Evolutionary conservation across 1,284 basidiomycete species (phyloP).

Genomic region (Cutaneotrichosporon arboriforme): DNA sequence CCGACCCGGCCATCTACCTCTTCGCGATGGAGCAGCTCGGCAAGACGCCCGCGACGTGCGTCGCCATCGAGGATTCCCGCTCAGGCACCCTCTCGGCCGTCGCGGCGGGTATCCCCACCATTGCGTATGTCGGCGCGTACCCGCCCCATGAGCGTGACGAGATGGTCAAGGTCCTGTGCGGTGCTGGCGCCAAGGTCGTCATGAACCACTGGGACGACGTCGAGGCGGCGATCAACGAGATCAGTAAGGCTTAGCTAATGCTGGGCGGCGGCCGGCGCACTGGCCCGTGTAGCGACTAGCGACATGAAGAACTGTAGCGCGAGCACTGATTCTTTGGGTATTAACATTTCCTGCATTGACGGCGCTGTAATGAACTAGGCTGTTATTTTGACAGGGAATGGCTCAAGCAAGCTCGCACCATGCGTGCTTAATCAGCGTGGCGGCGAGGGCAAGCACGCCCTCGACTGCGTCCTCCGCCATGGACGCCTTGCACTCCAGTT

Average conservation of each 20-base stretch:
- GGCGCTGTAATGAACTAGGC: no score
- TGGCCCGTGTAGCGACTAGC: no score
- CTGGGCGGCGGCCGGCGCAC: no score
- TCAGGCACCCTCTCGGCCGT: constrained; percentile 22
- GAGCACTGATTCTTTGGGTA: no score
- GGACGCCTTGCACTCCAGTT: no score
- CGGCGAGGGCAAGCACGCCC: no score
- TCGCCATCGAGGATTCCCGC: constrained; percentile 26
- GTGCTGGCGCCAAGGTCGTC: constrained; percentile 21
- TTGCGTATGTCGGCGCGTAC: constrained; percentile 29
- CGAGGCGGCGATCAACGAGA: constrained; percentile 8
- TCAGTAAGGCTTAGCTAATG: not conserved
- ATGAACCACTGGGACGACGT: constrained; percentile 26
- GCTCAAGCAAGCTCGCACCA: no score
- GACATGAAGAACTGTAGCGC: no score
- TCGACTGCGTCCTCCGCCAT: no score
- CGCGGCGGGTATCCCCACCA: constrained; percentile 20
- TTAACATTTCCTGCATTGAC: no score
- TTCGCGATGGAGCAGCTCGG: constrained; percentile 17
- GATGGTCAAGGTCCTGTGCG: constrained; percentile 16
- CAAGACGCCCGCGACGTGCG: constrained; percentile 8
- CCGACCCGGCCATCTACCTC: constrained; percentile 28
- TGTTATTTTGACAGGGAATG: no score
- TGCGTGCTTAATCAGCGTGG: no score
- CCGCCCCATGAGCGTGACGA: constrained; percentile 14